Base-by-base conservation (phyloP, 2,329 filamentous ascomycete genomes). In the Aspergillus pseudoterreus region DNA sequence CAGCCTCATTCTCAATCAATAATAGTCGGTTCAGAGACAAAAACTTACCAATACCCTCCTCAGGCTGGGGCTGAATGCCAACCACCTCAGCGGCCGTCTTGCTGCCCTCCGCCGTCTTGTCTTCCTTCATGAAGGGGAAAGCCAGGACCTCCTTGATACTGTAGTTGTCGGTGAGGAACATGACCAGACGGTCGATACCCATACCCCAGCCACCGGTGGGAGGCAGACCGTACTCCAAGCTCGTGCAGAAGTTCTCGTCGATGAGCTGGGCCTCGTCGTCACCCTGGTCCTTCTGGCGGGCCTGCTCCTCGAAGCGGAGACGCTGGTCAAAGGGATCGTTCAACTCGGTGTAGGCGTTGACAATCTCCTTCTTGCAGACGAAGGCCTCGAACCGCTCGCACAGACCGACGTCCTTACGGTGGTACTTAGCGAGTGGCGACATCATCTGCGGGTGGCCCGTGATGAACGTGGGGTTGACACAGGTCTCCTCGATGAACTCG, bases 371-470 rank as follows among this genome's bases (percentile, higher is more conserved):
- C 81, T 91, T 95, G 80, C 87, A 91, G 43, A 96, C 94, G 62
- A 99, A 99, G 10, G 90, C 92, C 76, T 99, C 94, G 72, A 97
- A 97, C 50, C 94, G 88, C 79, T 99, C 94, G 71, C 91, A 96
- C 32, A 99, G 82, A 64, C 92, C 94, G 48, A 86, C 82, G 57
- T 84, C 83, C 43, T 80, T 75, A 59, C 94, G 88, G 75, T 96
- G 90, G 73, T 92, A 92, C 82, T 99, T 99, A 78, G 94, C 94
- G 15, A 99, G 81, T 8, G 94, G 94, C 14, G 89, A 94, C 92
- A 97, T 95, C 81, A 91, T 87, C 67, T 88, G 82, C 6, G 82
- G 80, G 73, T 96, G 90, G n/a, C 87, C 88, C 6, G 80, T 86
- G 71, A 95, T 94, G 76, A 94, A 94, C 41, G 89, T 96, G 2